Base-by-base conservation (phyloP, 2,329 filamentous ascomycete genomes). In the Pseudogymnoascus sp. region DNA sequence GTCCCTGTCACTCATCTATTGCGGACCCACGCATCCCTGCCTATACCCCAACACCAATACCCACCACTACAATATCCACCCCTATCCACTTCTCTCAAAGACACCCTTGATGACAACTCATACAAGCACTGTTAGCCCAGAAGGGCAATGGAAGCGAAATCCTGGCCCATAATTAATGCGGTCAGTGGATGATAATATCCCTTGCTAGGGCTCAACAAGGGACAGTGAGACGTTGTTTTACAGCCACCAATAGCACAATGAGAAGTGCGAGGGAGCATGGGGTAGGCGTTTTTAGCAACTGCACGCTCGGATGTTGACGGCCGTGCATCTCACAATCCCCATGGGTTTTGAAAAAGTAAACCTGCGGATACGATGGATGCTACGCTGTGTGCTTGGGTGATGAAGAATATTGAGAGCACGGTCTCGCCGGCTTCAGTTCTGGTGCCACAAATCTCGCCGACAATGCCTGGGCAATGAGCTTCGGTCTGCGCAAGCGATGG, bases 1-100 rank as follows among this genome's bases (percentile, higher is more conserved):
- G 43, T 54, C 43, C 43, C 43, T 33, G 43, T 54, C 43, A 54
- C 25, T 54, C 43, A 54, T 30, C 25, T 18, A 54, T 54, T 54
- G 28, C 28, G 28, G 43, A 33, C 33, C 43, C 43, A 4, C 9
- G n/a, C 5, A 33, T 9, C 43, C 43, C 25, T 54, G 43, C 8
- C 22, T 16, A 54, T 33, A 54, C 28, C 25, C 25, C 28, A 12
- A 54, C 8, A 50, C 43, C 28, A n/a, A 18, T 54, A 33, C 8
- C 43, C n/a, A 54, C 25, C 33, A 33, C 43, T 54, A 25, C 22
- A 25, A 5, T 25, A 33, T 33, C 8, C 25, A 50, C 14, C 8
- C 22, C 8, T 30, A 50, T 50, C 43, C 43, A 54, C 43, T 33
- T 11, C 9, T 28, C n/a, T 33, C 4, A 6, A 33, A 9, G n/a